Evolutionary conservation across 78 protist genomes (phyloP), one percentile per base, ranked within the genome.

Genomic region (Diacronema lutheri): DNA sequence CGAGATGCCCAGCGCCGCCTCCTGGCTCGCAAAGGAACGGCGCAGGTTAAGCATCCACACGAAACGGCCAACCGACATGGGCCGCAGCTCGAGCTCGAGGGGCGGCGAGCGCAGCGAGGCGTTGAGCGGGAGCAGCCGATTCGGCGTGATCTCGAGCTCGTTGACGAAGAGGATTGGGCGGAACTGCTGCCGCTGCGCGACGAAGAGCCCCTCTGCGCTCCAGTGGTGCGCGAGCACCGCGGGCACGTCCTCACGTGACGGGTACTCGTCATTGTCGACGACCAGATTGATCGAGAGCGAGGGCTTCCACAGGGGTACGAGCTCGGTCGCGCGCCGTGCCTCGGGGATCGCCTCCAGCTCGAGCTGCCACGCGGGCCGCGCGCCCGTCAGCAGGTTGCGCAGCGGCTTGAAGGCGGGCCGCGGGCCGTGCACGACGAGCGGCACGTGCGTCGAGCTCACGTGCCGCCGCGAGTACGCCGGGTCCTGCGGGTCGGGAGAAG

Each of bases 281-380:
- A 71, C 21, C 33, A 71, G 35, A 1, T 38, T 11, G n/a, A 41
- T 0, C n/a, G 14, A n/a, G 37, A 71, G 21, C 10, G 33, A 0
- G 0, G 79, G 79, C 79, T 71, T 71, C 58, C 57, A 71, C 37
- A 19, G 26, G 16, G 37, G 0, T 19, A 71, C 35, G 20, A 0
- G 41, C 79, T 26, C 37, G 50, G 14, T 37, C 40, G 0, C 41
- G 4, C 12, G 58, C 46, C 58, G 58, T 7, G 29, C 58, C 7
- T 33, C 58, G 4, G 35, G 19, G 58, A 57, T 56, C 0, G 37
- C 50, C 0, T 10, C 14, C 58, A 71, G 79, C 58, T 40, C 79
- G 21, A 1, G 37, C 79, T 71, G 55, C 79, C 79, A 71, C 37
- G 79, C 58, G 37, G 79, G 55, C 9, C 50, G 79, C 58, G 40